phyloP scores from a whole-genome alignment of 164 flowering plant genomes.

The Macadamia integrifolia region DNA sequence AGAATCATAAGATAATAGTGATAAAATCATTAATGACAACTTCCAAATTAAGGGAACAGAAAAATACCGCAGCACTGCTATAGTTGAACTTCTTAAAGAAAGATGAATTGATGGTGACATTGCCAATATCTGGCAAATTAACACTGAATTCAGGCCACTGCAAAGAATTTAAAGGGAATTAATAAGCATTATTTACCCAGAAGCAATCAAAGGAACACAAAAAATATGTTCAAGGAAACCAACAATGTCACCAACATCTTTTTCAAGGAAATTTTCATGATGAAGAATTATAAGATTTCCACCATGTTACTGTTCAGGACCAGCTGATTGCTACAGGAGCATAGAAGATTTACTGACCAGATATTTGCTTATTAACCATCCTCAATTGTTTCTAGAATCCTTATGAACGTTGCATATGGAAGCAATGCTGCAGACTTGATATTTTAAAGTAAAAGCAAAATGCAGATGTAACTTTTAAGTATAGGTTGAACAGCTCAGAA shows the following conservation, averaged over 20 bases:
- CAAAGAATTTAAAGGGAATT: conserved; percentile 17
- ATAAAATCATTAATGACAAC: neutral
- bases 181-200: conserved; percentile 3
- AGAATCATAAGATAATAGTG: neutral
- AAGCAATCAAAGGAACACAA: neutral
- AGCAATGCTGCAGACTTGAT: no score
- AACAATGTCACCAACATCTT: neutral
- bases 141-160: conserved; percentile 85
- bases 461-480: no score
- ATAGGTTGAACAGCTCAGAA: no score
- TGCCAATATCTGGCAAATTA: conserved; percentile 52
- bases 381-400: no score
- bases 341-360: no score
- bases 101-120: conserved; percentile 50
- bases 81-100: conserved; percentile 90
- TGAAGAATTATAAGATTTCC: neutral
- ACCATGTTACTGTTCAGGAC: neutral
- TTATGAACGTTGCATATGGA: no score
- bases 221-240: neutral
- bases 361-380: no score
- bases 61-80: conserved; percentile 64
- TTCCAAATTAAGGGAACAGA: conserved; percentile 9
- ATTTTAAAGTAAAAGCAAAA: no score
- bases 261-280: neutral
- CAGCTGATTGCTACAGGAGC: neutral